Base-by-base conservation (phyloP, 192 early-diverging fungal species). In the Podila verticillata region DNA sequence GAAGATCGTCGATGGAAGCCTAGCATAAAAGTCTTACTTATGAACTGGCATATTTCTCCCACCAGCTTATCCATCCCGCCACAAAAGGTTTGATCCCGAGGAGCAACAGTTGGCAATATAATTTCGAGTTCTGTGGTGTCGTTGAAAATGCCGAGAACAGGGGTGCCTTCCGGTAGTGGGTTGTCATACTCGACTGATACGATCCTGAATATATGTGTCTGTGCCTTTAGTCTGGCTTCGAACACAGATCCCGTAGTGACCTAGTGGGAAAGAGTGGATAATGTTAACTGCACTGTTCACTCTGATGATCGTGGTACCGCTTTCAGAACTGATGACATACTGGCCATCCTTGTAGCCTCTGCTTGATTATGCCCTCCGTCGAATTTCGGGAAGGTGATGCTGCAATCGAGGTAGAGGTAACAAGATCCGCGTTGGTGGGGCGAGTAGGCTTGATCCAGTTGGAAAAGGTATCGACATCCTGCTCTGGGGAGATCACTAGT, bases 21-120 rank as follows among this genome's bases (percentile, higher is more conserved):
- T 47, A 54, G 20, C 3, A 9, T 7, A 26, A 15, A 65, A 19
- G 47, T 19, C 24, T 28, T 71, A 75, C 74, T 56, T 30, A 75
- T 65, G 20, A 68, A 65, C 9, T 35, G 54, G 47, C 66, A 65
- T 19, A 75, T 75, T 51, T 75, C 74, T 7, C 58, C 26, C 15
- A 44, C 49, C 7, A 75, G 61, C 22, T 26, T 32, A 26, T 65
- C 62, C 66, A 75, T 69, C 22, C 74, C 74, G 0, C 56, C 47
- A 20, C 5, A 63, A 17, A 15, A 19, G 7, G 35, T 36, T 12
- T 49, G 20, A 57, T 17, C 49, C 19, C 8, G 28, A 31, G 35
- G 36, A 0, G 48, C 2, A n/a, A 35, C 2, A 0, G 49, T n/a
- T 13, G 36, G 61, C 12, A 57, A 51, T 19, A 10, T 24, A 28